Evolutionary conservation across 139 green algal species (phyloP).

Genomic region (Chlorella sp.): DNA sequence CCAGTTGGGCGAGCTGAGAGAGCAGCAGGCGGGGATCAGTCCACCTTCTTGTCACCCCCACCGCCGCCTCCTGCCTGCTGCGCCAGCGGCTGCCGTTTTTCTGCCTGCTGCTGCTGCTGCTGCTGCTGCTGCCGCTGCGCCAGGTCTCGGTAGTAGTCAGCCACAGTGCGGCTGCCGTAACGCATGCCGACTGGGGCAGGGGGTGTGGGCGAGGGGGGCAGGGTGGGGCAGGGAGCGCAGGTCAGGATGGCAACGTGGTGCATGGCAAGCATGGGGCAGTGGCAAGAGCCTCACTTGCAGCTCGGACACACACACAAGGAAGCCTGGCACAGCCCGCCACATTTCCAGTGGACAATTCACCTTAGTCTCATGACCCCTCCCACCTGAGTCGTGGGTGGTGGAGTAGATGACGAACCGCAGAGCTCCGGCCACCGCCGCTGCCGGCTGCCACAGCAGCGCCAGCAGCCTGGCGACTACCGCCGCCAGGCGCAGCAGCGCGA

Average conservation of each 20-base stretch:
- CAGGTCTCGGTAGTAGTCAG: background rate
- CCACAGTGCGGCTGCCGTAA: background rate
- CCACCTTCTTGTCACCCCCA: too few species aligned
- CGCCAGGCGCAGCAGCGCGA: background rate
- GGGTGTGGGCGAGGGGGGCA: background rate
- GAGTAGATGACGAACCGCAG: background rate
- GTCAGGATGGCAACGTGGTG: background rate
- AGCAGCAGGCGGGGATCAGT: too few species aligned
- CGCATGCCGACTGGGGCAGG: background rate
- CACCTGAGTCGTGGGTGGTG: background rate
- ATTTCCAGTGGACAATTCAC: background rate
- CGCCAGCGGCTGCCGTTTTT: background rate
- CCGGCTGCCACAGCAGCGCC: background rate
- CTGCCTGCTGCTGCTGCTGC: background rate
- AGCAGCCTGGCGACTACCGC: background rate
- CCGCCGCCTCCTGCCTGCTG: background rate
- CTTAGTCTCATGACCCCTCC: background rate
- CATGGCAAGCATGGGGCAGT: background rate
- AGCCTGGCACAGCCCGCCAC: background rate
- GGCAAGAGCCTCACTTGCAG: too few species aligned
- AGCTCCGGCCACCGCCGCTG: background rate
- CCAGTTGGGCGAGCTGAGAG: too few species aligned
- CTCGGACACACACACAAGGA: background rate
- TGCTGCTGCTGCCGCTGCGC: background rate
- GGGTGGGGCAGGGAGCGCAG: background rate